phyloP scores from a whole-genome alignment of 176 grass and related monocot species.

The Carex kokanica region DNA sequence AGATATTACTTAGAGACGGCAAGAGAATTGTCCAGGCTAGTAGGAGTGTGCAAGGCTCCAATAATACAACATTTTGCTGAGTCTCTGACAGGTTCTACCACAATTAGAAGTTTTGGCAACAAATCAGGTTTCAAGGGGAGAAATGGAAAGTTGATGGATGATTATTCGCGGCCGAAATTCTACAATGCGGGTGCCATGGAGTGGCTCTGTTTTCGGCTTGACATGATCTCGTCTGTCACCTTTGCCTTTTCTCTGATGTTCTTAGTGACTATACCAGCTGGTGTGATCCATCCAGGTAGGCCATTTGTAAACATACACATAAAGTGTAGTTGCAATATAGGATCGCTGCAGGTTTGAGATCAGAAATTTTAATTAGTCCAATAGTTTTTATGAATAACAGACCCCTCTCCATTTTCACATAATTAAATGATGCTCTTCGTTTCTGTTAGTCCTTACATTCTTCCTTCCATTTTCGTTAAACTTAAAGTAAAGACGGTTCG shows the following conservation, averaged over 20 bases:
- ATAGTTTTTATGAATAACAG: neutral
- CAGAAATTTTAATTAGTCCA: neutral
- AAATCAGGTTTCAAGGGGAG: constrained; percentile 50
- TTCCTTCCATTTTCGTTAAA: neutral
- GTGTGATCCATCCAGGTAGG: constrained; percentile 60
- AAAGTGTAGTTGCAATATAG: neutral
- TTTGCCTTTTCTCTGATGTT: constrained; percentile 51
- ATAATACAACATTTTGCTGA: constrained; percentile 90
- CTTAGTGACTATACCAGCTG: constrained; percentile 34
- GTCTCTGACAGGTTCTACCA: constrained; percentile 69
- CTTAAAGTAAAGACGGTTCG: neutral
- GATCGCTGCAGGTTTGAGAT: neutral
- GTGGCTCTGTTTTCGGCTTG: constrained; percentile 72
- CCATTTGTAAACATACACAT: neutral
- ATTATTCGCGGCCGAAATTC: constrained; percentile 64
- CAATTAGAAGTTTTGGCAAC: constrained; percentile 83
- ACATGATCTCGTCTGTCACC: constrained; percentile 51
- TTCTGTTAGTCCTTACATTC: neutral
- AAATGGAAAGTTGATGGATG: constrained; percentile 62
- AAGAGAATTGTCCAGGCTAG: constrained; percentile 62
- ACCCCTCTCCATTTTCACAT: neutral
- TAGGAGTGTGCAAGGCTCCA: constrained; percentile 77
- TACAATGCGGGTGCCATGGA: constrained; percentile 55
- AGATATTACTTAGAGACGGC: constrained; percentile 71
- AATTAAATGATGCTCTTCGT: neutral